Evolutionary conservation across 192 early-diverging fungal species (phyloP), one percentile per base, ranked within the genome.

Genomic region (Kickxella alabastrina): DNA sequence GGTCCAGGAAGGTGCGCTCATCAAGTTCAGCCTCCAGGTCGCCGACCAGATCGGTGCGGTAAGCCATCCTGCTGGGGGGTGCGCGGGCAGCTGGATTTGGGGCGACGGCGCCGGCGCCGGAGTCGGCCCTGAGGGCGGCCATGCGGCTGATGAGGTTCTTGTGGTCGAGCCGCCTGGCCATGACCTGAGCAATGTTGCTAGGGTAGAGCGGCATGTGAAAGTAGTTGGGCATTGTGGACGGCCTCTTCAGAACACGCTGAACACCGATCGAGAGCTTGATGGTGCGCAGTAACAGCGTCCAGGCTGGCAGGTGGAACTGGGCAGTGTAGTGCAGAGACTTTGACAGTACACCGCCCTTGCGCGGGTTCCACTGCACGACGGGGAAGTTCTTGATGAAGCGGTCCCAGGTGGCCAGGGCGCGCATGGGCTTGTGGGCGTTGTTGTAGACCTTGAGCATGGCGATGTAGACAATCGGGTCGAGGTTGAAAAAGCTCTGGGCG

Each of bases 391-490:
- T 52, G 17, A 77, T 45, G 48, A 77, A 22, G 17, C 62, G 55
- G 29, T 65, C 59, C 74, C 74, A 77, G 3, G 63, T 77, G 3
- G 58, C 74, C 21, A 77, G 57, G 1, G 67, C 74, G 10, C 56
- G 29, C 59, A 65, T 41, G n/a, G 63, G 53, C 23, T 43, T 54
- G 5, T 43, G 32, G 17, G 54, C 42, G 8, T 34, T 46, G 13
- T 51, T 37, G 46, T 77, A 77, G 23, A 77, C 48, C 22, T 61
- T 65, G 17, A 77, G 59, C 67, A 77, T 77, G 54, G 63, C 63
- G 28, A 77, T 54, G 43, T 66, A 77, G 1, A 77, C 43, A 23
- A 70, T 36, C 10, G 74, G 74, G 18, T 77, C 58, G 34, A 77
- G 40, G 35, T 75, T 70, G 55, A 49, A 58, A 36, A 77, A 77